A percentile compares a stretch with the other conserved stretches of the same genome.
Evolutionary conservation across 2,329 filamentous ascomycete species (phyloP).

Genomic region (Pseudogymnoascus sp.): DNA sequence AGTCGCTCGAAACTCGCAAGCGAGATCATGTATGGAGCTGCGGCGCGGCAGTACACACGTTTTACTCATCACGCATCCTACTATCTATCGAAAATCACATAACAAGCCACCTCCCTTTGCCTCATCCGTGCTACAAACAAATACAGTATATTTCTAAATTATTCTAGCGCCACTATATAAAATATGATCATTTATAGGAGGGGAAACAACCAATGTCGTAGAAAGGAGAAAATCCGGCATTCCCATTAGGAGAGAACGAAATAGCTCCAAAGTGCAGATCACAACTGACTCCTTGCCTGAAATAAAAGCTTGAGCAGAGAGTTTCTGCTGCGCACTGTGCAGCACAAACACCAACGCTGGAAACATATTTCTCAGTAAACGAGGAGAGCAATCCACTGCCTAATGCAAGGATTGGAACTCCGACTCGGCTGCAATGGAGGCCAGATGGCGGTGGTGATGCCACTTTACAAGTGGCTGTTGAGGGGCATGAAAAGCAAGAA

Average conservation of each 20-base stretch:
- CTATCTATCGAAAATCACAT: too few species aligned
- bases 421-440: background rate
- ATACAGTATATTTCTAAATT: too few species aligned
- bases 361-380: background rate
- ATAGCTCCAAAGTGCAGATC: background rate
- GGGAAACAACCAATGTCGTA: background rate
- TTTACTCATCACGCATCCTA: too few species aligned
- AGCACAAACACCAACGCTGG: background rate
- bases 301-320: background rate
- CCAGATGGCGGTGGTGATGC: too few species aligned
- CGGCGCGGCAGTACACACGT: too few species aligned
- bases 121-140: too few species aligned
- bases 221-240: background rate
- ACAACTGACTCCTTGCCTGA: background rate
- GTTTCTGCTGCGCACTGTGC: background rate
- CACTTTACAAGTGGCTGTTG: too few species aligned
- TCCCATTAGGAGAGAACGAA: background rate
- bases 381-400: background rate
- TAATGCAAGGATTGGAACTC: background rate
- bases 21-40: too few species aligned
- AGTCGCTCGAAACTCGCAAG: too few species aligned
- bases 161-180: too few species aligned
- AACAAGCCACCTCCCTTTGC: too few species aligned
- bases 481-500: background rate
- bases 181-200: too few species aligned